phyloP scores from a whole-genome alignment of 495 filamentous ascomycete species.

The Lasiosphaeria miniovina region DNA sequence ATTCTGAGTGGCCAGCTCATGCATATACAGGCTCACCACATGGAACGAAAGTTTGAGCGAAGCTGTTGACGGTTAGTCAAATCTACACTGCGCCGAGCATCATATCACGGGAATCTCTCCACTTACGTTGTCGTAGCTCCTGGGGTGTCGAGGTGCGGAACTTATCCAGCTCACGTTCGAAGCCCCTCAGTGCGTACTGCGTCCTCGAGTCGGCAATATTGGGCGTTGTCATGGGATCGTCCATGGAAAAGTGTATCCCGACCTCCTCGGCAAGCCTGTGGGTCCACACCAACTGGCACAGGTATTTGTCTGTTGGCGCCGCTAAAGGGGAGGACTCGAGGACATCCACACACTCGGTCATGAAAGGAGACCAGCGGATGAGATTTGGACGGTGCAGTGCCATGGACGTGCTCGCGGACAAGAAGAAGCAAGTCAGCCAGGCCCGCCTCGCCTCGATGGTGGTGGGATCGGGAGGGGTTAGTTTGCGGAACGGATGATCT shows the following conservation, averaged over 20 bases:
- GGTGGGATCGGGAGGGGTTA: constrained; percentile 54
- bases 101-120: constrained; percentile 17
- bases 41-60: constrained; percentile 58
- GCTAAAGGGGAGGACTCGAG: constrained; percentile 70
- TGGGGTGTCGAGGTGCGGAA: constrained; percentile 57
- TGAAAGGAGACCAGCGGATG: constrained; percentile 76
- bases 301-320: constrained; percentile 63
- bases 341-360: constrained; percentile 77
- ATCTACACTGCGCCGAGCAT: not conserved
- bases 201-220: constrained; percentile 73
- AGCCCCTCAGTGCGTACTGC: constrained; percentile 69
- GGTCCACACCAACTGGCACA: constrained; percentile 74
- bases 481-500: constrained; percentile 49
- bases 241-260: constrained; percentile 69
- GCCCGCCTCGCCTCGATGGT: constrained; percentile 71
- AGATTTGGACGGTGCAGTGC: constrained; percentile 78
- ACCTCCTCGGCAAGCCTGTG: constrained; percentile 81
- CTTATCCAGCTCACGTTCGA: constrained; percentile 70
- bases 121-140: constrained; percentile 43
- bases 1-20: constrained; percentile 79
- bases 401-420: constrained; percentile 69
- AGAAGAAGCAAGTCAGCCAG: constrained; percentile 80
- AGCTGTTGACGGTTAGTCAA: constrained; percentile 33
- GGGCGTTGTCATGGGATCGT: constrained; percentile 61
- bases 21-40: constrained; percentile 73